Conservation (phyloP, 176 grass and related monocot species). For the Panicum miliaceum region DNA sequence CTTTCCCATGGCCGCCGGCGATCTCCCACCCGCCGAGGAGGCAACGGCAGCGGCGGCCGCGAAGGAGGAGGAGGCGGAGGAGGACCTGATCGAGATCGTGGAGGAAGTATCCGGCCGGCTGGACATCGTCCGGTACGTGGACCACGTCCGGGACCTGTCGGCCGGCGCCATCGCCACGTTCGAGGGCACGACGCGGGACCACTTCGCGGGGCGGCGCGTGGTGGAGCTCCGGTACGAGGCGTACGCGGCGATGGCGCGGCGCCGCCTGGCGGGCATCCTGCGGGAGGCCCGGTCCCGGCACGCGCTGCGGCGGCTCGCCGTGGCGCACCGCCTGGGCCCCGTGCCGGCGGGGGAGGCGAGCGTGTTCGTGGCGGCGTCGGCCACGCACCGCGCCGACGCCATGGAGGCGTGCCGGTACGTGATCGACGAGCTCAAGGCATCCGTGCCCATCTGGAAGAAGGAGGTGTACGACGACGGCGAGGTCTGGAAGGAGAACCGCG, state of each 20-base stretch:
- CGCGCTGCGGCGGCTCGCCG: conserved; percentile 65
- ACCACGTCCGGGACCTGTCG: conserved; percentile 78
- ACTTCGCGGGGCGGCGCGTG: conserved; percentile 78
- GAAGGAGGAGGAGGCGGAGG: not conserved
- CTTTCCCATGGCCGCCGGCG: conserved; percentile 29
- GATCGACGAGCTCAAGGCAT: conserved; percentile 93
- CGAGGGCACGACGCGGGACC: conserved; percentile 85
- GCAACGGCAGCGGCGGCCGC: not conserved
- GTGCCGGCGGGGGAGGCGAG: conserved; percentile 81
- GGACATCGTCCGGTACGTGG: conserved; percentile 61
- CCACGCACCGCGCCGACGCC: conserved; percentile 85
- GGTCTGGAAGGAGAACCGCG: conserved; percentile 98
- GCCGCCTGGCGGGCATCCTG: conserved; percentile 58
- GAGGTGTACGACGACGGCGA: conserved; percentile 98
- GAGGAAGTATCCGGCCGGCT: conserved; percentile 55
- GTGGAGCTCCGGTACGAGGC: conserved; percentile 95
- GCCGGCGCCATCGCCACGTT: conserved; percentile 95
- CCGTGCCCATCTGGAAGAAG: conserved; percentile 97
- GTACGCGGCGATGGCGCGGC: conserved; percentile 78
- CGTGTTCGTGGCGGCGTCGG: conserved; percentile 85
- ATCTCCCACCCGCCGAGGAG: not conserved
- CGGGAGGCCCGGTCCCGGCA: conserved; percentile 55
- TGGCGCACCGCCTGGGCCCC: conserved; percentile 70
- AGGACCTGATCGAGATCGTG: conserved; percentile 78
- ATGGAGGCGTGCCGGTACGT: conserved; percentile 89